Percentiles rank a stretch among this genome's conserved stretches.
These are phyloP conservation scores for Anthracocystis panici-leucophaei DNA, from an alignment of 1,284 basidiomycete species.

Conservation along the genomic window DNA sequence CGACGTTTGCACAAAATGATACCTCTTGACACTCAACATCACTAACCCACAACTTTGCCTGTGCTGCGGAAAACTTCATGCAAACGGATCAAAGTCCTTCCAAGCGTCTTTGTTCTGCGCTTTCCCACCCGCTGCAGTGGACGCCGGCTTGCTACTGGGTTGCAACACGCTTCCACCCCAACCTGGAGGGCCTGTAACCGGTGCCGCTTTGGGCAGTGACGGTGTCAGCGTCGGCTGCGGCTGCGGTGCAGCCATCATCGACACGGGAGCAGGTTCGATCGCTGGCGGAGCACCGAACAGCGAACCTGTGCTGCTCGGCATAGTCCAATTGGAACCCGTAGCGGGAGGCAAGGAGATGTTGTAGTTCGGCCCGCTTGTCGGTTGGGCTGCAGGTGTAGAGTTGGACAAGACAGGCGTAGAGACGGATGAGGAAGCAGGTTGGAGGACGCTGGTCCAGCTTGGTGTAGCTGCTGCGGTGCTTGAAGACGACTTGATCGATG, in stretches of 20 bases:
- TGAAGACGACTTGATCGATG: slow-evolving; percentile 6
- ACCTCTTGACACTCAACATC: neutral
- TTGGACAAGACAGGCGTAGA: neutral
- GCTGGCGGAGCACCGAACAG: slow-evolving; percentile 11
- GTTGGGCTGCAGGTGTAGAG: neutral
- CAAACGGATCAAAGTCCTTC: slow-evolving; percentile 61
- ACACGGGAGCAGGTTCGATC: slow-evolving; percentile 13
- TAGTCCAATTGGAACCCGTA: slow-evolving; percentile 25
- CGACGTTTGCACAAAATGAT: no score
- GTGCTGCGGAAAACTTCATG: neutral
- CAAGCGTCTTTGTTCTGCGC: slow-evolving; percentile 28
- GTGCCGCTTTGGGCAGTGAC: neutral
- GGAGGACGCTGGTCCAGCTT: slow-evolving; percentile 35
- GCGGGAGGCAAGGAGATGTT: slow-evolving; percentile 54
- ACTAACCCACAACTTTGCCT: neutral
- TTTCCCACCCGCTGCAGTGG: neutral
- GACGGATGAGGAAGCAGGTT: slow-evolving; percentile 21
- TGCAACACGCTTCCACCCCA: slow-evolving; percentile 50
- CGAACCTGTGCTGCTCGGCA: neutral
- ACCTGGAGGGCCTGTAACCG: slow-evolving; percentile 17
- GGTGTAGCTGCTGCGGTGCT: slow-evolving; percentile 9
- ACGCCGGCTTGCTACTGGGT: slow-evolving; percentile 33
- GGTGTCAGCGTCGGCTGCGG: neutral
- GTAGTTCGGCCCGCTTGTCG: slow-evolving; percentile 52
- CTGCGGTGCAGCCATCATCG: neutral